phyloP scores from a whole-genome alignment of 768 basidiomycete species.

The Mycena filopes region DNA sequence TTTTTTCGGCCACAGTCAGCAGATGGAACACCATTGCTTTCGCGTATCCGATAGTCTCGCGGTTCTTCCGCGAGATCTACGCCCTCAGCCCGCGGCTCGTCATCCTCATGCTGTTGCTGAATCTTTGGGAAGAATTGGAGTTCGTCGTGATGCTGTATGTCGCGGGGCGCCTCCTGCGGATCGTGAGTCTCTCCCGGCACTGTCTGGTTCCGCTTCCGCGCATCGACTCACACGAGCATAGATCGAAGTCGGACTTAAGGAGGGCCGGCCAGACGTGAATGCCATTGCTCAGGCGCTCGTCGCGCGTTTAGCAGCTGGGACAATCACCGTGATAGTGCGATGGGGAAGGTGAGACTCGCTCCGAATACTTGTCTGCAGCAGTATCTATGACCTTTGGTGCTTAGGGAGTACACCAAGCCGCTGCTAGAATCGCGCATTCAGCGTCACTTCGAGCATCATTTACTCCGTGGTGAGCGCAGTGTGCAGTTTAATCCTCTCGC shows the following conservation, averaged over 20 bases:
- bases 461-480: conserved; percentile 9
- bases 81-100: conserved; percentile 2
- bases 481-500: too few species aligned
- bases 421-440: conserved; percentile 5
- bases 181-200: not conserved
- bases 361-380: not conserved
- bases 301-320: conserved; percentile 5
- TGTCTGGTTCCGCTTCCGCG: accelerated
- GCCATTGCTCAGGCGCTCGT: conserved; percentile 18
- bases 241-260: conserved; percentile 22
- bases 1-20: not conserved
- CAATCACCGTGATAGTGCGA: not conserved
- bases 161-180: not conserved
- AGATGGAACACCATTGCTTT: conserved; percentile 11
- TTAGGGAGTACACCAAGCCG: conserved; percentile 5
- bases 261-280: conserved; percentile 13
- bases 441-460: conserved; percentile 19
- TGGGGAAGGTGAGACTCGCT: conserved; percentile 16
- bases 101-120: conserved; percentile 2
- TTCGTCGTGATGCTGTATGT: conserved; percentile 12
- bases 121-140: conserved; percentile 20
- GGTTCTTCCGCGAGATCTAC: conserved; percentile 24
- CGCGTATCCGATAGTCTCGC: conserved; percentile 15
- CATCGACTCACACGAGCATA: not conserved
- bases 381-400: not conserved